phyloP scores from a whole-genome alignment of 257 asterid species.

The Gentiana macrophylla region DNA sequence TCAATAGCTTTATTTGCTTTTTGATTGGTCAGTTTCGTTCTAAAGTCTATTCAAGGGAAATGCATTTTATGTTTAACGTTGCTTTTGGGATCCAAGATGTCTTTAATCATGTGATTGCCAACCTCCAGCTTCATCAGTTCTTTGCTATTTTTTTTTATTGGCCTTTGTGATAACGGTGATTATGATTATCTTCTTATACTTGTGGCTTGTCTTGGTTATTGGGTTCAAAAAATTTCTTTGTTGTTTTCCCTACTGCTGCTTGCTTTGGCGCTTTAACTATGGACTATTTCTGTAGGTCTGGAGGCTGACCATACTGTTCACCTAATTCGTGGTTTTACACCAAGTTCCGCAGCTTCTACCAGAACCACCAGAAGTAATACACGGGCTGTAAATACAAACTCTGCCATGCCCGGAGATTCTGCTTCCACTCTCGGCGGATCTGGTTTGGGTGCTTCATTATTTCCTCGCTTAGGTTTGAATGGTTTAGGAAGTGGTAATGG shows the following conservation, averaged over 20 bases:
- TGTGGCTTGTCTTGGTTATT: background rate
- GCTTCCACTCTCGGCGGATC: constrained; percentile 27
- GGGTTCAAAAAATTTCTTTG: no score
- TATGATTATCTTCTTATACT: background rate
- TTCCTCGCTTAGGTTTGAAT: constrained; percentile 31
- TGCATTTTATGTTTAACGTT: no score
- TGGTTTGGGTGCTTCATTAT: constrained; percentile 29
- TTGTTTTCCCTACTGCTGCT: background rate
- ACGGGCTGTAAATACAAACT: constrained; percentile 16
- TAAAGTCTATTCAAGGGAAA: no score
- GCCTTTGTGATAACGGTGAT: no score
- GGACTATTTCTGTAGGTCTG: constrained; percentile 21
- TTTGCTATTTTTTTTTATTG: background rate
- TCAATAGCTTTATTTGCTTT: no score
- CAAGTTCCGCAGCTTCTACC: constrained; percentile 18
- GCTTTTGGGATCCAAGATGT: no score
- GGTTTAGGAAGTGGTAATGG: constrained; percentile 32
- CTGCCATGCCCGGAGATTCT: constrained; percentile 19
- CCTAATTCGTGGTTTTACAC: constrained; percentile 38
- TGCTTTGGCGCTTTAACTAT: background rate
- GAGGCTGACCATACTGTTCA: constrained; percentile 47
- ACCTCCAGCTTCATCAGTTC: no score
- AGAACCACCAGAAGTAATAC: constrained; percentile 18
- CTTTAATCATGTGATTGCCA: no score
- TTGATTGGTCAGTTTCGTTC: no score